Evolutionary conservation across 164 flowering plant species (phyloP), one percentile per base, ranked within the genome.

Genomic region (Chimonanthus salicifolius): DNA sequence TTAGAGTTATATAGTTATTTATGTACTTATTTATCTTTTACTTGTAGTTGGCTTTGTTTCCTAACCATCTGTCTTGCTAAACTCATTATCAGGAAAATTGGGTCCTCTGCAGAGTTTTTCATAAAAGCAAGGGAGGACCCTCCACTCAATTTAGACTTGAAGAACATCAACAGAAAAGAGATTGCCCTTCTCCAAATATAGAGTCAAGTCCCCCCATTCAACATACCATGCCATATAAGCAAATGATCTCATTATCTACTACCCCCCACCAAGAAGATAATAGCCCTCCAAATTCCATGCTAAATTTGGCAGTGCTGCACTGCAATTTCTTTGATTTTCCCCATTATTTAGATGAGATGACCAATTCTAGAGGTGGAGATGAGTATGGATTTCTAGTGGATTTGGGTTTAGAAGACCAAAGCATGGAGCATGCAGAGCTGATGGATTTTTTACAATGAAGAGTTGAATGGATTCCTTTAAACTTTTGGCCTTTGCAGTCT

Each of bases 51-150:
- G 33, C 33, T 0, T 1, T 33, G 33, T 33, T 33, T 33, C 33
- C 33, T 33, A 33, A 33, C 33, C 33, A 33, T 33, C 33, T 33
- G 33, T 33, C 33, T 64, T 64, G 6, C 18, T 50, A 5, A 50
- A 3, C 33, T 33, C 49, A 44, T 65, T 44, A 64, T 54, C 90
- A 92, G 95, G 97, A 91, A 76, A 92, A 92, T 71, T 92, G 97
- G 97, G 97, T 90, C 33, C 73, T 92, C 64, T 92, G 97, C 62
- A 84, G 94, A 84, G 97, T 89, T 2, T 92, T 92, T 58, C 83
- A 84, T 83, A 88, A 87, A 68, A 73, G 84, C 86, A 86, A 83
- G 49, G 82, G 76, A 74, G 88, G 82, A 49, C 58, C 63, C 44
- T 64, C 64, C 70, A 60, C 16, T 49, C 76, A 65, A 16, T 47